Evolutionary conservation across 306 rosid genomes (phyloP).

Genomic region (Quercus gilva): DNA sequence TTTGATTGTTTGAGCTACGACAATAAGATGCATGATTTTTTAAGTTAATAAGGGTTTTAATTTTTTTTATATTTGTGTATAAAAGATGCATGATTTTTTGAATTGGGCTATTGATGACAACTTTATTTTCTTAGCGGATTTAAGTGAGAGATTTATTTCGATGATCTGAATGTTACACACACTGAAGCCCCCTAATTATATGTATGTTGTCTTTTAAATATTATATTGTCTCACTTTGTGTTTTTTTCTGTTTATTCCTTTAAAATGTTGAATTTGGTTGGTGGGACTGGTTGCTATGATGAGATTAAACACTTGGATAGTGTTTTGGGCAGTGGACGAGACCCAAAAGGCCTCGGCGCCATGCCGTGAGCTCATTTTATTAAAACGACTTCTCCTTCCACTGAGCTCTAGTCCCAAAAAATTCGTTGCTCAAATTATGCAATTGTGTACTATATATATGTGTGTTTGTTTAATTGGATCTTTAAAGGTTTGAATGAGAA

Average conservation of each 20-base stretch:
- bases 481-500: no score
- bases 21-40: no score
- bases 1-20: no score
- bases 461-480: no score
- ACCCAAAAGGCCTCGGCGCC: conserved; percentile 15
- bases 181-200: conserved; percentile 51
- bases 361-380: conserved; percentile 61
- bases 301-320: conserved; percentile 62
- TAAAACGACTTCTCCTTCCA: conserved; percentile 97
- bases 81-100: not conserved
- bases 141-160: conserved; percentile 66
- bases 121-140: conserved; percentile 85
- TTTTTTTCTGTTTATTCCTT: no score
- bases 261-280: not conserved
- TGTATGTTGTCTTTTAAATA: no score
- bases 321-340: conserved; percentile 82
- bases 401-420: conserved; percentile 51
- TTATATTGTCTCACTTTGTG: not conserved
- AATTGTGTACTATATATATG: no score
- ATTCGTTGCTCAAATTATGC: not conserved
- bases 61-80: no score
- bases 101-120: conserved; percentile 67
- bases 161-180: conserved; percentile 96
- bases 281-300: conserved; percentile 52
- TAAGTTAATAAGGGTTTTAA: no score